These are phyloP conservation scores for Grosmannia penicillata DNA, from an alignment of 2,329 filamentous ascomycete genomes.

Conservation along the genomic window DNA sequence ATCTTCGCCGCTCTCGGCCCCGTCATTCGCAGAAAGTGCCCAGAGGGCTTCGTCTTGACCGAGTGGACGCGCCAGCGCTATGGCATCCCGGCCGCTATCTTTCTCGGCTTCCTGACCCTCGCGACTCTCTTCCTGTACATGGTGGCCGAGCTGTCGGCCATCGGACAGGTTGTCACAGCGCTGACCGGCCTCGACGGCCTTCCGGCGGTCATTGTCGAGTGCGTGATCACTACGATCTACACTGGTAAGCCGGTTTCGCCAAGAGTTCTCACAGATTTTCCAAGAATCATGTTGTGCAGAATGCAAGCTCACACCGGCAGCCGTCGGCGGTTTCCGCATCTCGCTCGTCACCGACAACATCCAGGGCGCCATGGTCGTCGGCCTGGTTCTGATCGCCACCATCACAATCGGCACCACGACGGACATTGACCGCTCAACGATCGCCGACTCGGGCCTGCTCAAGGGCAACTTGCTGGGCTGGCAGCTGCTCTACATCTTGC, in stretches of 20 bases:
- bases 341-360: constrained; percentile 76
- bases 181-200: constrained; percentile 62
- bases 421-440: constrained; percentile 52
- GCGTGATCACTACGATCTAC: constrained; percentile 65
- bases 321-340: constrained; percentile 67
- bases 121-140: constrained; percentile 78
- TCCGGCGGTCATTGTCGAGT: constrained; percentile 64
- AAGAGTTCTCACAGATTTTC: too few species aligned
- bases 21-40: constrained; percentile 65
- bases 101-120: constrained; percentile 62
- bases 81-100: constrained; percentile 52
- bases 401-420: constrained; percentile 67
- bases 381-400: constrained; percentile 59
- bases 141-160: constrained; percentile 67
- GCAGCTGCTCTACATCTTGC: constrained; percentile 75
- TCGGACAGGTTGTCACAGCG: constrained; percentile 63
- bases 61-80: constrained; percentile 75
- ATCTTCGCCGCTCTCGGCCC: constrained; percentile 62
- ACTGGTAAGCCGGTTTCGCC: constrained; percentile 56
- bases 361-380: constrained; percentile 64
- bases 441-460: constrained; percentile 55
- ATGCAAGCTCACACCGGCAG: constrained; percentile 21
- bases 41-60: constrained; percentile 71
- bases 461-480: constrained; percentile 59
- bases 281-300: neutral